Evolutionary conservation across 495 filamentous ascomycete genomes (phyloP).

Genomic region (Talaromyces stipitatus): DNA sequence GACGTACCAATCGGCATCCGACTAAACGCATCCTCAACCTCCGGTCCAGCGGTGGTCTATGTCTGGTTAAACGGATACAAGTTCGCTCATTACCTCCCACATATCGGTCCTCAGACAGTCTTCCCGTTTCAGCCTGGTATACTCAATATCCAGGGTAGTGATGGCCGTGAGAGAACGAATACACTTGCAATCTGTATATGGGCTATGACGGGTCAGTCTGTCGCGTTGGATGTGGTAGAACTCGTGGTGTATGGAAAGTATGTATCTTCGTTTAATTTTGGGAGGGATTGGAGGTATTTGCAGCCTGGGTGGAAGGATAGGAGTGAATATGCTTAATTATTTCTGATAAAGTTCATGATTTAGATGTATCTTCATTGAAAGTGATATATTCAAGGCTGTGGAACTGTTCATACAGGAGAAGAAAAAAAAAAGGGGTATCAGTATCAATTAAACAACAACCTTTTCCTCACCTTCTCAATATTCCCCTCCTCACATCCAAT

Average conservation of each 20-base stretch:
- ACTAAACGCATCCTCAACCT: slow-evolving; percentile 14
- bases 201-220: slow-evolving; percentile 34
- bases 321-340: slow-evolving; percentile 16
- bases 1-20: slow-evolving; percentile 34
- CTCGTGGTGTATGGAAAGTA: slow-evolving; percentile 26
- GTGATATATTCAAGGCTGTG: too few relatives aligned
- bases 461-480: slow-evolving; percentile 15
- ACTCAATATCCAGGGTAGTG: slow-evolving; percentile 34
- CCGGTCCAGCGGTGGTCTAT: slow-evolving; percentile 23
- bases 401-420: neutral
- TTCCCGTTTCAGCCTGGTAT: slow-evolving; percentile 44
- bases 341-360: too few relatives aligned
- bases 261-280: slow-evolving; percentile 37
- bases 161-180: slow-evolving; percentile 14
- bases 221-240: slow-evolving; percentile 26
- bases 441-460: neutral
- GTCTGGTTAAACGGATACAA: slow-evolving; percentile 40
- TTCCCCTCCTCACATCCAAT: slow-evolving; percentile 45
- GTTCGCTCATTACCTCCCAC: slow-evolving; percentile 41
- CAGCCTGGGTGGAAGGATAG: slow-evolving; percentile 35
- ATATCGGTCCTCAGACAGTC: slow-evolving; percentile 40
- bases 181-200: slow-evolving; percentile 40
- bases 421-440: neutral
- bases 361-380: too few relatives aligned
- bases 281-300: slow-evolving; percentile 34